These are phyloP conservation scores for Alternaria sp. DNA, from an alignment of 2,329 filamentous ascomycete species.

Conservation along the genomic window DNA sequence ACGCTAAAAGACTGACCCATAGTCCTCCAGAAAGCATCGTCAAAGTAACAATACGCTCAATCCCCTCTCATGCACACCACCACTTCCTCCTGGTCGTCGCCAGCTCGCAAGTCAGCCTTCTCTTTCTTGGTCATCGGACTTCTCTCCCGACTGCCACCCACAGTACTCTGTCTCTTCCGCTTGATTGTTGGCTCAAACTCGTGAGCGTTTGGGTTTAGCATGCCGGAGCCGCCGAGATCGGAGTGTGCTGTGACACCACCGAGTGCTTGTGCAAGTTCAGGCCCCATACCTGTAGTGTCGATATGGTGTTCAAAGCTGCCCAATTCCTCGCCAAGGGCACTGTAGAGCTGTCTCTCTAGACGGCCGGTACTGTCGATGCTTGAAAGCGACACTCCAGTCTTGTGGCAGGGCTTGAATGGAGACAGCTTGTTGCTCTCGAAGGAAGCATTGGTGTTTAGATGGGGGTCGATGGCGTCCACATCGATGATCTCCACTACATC, in stretches of 20 bases:
- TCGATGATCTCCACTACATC: slow-evolving; percentile 29
- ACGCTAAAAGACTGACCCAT: neutral
- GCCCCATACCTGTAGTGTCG: slow-evolving; percentile 15
- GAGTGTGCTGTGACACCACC: neutral
- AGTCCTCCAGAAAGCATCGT: neutral
- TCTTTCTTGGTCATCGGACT: slow-evolving; percentile 37
- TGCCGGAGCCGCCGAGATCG: slow-evolving; percentile 1
- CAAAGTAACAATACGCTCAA: neutral
- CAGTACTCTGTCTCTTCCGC: slow-evolving; percentile 36
- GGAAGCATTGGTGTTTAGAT: neutral
- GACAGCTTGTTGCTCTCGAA: slow-evolving; percentile 15
- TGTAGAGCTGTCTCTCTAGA: slow-evolving; percentile 38
- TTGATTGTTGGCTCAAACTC: slow-evolving; percentile 30
- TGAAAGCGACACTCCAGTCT: slow-evolving; percentile 24
- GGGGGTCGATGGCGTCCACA: slow-evolving; percentile 27
- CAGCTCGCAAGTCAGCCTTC: slow-evolving; percentile 11
- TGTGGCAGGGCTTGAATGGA: slow-evolving; percentile 29
- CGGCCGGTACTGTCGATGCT: slow-evolving; percentile 38
- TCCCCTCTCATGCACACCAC: slow-evolving; percentile 1
- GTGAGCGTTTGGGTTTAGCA: slow-evolving; percentile 3
- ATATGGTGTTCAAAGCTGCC: slow-evolving; percentile 28
- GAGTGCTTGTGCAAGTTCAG: slow-evolving; percentile 19
- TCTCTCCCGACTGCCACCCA: slow-evolving; percentile 23
- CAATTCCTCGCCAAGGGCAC: slow-evolving; percentile 41
- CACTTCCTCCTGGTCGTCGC: neutral